Evolutionary conservation across 2,329 filamentous ascomycete species (phyloP), one percentile per base, ranked within the genome.

Genomic region (Kalmusia sp.): DNA sequence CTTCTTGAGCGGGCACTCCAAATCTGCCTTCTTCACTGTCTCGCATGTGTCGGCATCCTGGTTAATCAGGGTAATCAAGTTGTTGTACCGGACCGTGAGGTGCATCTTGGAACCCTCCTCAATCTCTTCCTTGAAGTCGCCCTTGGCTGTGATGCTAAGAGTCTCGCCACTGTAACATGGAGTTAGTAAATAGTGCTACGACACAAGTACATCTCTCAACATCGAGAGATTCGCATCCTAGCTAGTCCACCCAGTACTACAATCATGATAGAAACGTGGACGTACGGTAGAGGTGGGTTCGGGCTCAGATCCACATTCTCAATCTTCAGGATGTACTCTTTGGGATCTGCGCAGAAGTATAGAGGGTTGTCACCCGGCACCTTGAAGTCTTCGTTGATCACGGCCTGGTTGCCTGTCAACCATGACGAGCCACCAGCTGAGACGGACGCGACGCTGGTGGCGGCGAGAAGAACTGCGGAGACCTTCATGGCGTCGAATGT

Each of bases 31-130:
- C 72, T 84, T 81, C 61, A 96, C 85, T 74, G 96, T 89, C 55
- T 97, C 90, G 80, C 95, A 99, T 31, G 98, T 84, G 71, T 96
- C 89, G 67, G 88, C 87, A 62, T 83, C 84, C 61, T 90, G 90
- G 75, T 85, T 91, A 76, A 99, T 86, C 60, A 99, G 84, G 50
- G 87, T 90, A 75, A 99, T 97, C 62, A 96, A 82, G 55, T 93
- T 93, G 76, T 96, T 93, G 76, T 96, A 97, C 79, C 96, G 97
- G 78, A 99, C 93, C 62, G 87, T 84, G 34, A 99, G 75, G 41
- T 88, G 82, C 58, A 97, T 89, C 66, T 90, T 91, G 55, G 93
- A 91, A 53, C 92, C 93, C 53, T 92, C 74, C 50, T 87, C 84
- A 60, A 99, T 87, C 46, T 82, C 77, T 69, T 96, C 77, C 63